A percentile compares a stretch with the other conserved stretches of the same genome.
Conservation (phyloP, 164 flowering plant genomes). For the Berberis vulgaris region DNA sequence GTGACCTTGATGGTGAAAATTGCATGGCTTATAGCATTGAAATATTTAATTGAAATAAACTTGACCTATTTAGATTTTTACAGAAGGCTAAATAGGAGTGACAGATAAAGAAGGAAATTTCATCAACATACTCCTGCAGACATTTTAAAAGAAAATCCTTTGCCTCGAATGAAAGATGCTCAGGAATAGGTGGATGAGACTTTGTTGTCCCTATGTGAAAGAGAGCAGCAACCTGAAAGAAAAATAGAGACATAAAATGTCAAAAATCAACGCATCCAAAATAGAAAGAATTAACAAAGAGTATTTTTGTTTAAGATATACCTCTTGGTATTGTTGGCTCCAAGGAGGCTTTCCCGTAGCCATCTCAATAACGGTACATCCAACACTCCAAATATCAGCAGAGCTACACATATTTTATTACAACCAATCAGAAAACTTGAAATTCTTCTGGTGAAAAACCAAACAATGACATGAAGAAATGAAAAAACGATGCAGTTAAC, state of each 20-base stretch:
- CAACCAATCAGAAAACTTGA: conserved; percentile 3
- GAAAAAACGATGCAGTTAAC: too few species aligned
- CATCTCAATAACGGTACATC: conserved; percentile 99
- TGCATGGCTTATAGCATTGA: too few species aligned
- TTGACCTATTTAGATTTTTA: too few species aligned
- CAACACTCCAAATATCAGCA: conserved; percentile 99
- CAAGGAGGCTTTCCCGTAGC: conserved; percentile 99
- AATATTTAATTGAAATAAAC: too few species aligned
- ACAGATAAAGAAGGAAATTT: neutral
- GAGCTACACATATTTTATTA: conserved; percentile 34
- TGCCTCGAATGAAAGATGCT: conserved; percentile 79
- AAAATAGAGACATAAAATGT: neutral
- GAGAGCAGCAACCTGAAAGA: conserved; percentile 79
- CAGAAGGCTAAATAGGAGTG: too few species aligned
- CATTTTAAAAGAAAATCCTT: conserved; percentile 87
- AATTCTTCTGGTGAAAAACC: too few species aligned
- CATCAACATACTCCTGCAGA: conserved; percentile 56
- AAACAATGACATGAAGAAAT: too few species aligned
- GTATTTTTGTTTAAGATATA: conserved; percentile 7
- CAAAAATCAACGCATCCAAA: too few species aligned
- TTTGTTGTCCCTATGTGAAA: conserved; percentile 89
- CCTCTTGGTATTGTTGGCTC: conserved; percentile 98
- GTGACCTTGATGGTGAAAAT: too few species aligned
- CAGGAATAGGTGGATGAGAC: conserved; percentile 97
- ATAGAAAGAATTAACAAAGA: too few species aligned